These are phyloP conservation scores for Cercospora beticola DNA, from an alignment of 2,329 filamentous ascomycete genomes.

Conservation along the genomic window DNA sequence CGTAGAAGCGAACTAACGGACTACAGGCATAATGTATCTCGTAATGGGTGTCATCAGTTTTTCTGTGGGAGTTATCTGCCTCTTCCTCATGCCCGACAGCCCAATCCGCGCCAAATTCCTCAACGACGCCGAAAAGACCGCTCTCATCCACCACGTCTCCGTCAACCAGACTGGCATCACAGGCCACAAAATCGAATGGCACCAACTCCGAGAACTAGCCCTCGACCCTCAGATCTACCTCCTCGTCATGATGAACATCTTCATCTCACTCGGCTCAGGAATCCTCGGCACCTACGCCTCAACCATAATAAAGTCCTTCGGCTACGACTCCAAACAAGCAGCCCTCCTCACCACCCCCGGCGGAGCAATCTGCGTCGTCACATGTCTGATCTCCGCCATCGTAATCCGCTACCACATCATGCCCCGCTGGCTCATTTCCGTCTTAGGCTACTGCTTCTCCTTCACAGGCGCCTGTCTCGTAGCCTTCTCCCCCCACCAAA, in stretches of 20 bases:
- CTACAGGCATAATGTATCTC: conserved; percentile 39
- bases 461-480: conserved; percentile 31
- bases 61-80: conserved; percentile 36
- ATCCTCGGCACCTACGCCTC: conserved; percentile 42
- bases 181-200: conserved; percentile 44
- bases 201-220: conserved; percentile 58
- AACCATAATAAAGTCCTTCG: conserved; percentile 36
- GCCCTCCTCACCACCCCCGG: conserved; percentile 54
- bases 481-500: conserved; percentile 36
- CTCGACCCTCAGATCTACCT: conserved; percentile 54
- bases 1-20: too few species aligned
- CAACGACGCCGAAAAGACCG: conserved; percentile 39
- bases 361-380: conserved; percentile 52
- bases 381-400: conserved; percentile 17
- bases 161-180: conserved; percentile 44
- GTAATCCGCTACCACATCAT: conserved; percentile 23
- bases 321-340: conserved; percentile 33
- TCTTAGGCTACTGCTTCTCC: conserved; percentile 20
- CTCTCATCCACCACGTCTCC: conserved; percentile 48
- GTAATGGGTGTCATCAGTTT: conserved; percentile 47
- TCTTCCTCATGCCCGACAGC: conserved; percentile 36
- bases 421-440: conserved; percentile 30
- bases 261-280: conserved; percentile 41
- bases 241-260: conserved; percentile 31
- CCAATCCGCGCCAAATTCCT: conserved; percentile 34